Base-by-base conservation (phyloP, 2,329 filamentous ascomycete genomes). In the Fusarium xyrophilum region DNA sequence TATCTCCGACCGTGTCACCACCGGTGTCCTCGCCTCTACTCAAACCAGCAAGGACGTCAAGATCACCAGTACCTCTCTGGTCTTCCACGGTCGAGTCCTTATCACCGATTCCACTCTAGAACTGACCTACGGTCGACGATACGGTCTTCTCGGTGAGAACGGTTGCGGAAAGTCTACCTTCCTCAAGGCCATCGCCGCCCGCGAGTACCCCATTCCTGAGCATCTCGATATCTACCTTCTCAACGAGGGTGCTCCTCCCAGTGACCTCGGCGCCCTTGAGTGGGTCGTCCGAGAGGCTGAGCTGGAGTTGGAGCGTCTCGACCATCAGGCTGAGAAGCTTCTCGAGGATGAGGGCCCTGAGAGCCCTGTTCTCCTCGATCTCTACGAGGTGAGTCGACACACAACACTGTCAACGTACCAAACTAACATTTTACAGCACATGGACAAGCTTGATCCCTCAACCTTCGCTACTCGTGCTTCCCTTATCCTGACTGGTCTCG, bases 101-200 rank as follows among this genome's bases (percentile, higher is more conserved):
- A 92, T 99, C 82, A 95, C 90, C 78, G 96, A 99, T 82, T 92
- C 92, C 69, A 96, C 90, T 52, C 86, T 99, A 80, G 96, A 99
- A 82, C 87, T 99, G 76, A 95, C 92, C 79, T 96, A 93, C 79
- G 93, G 92, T 72, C 92, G 94, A 76, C 89, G 96, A 76, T 99
- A 99, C 79, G 96, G 96, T 80, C 86, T 99, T 61, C 85, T 99
- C 70, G 96, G 96, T 77, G 96, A 99, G 88, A 99, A 99, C 91
- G 96, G 96, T 72, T 99, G 96, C 82, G 96, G 96, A 80, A 99
- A 99, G 87, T 96, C 92, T 70, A 99, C 96, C n/a, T 83, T 99
- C 35, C 88, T 99, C 78, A 98, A 97, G 85, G 89, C 96, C 72
- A 97, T 99, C 79, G 91, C 91, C 75, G 90, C 89, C 77, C 92